Percentiles rank a stretch among this genome's conserved stretches.
phyloP scores from a whole-genome alignment of 2,329 filamentous ascomycete species.

The Colletotrichum abscissum region DNA sequence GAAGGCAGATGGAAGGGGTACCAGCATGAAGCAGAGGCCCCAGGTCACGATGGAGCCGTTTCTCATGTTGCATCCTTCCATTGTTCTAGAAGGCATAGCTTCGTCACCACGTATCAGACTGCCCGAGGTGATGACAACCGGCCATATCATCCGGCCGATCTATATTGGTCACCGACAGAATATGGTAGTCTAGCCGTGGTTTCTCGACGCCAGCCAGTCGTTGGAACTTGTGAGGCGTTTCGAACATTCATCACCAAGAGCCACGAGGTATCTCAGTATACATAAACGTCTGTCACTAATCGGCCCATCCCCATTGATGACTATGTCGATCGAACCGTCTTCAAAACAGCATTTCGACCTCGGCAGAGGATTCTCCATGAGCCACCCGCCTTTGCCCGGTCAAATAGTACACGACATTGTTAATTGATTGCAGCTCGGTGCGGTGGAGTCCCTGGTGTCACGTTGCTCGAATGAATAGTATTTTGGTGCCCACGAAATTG shows the following conservation, averaged over 20 bases:
- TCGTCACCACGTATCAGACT: conserved; percentile 20
- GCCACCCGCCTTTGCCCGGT: background rate
- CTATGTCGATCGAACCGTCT: conserved; percentile 19
- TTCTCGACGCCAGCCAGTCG: conserved; percentile 8
- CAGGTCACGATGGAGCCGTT: conserved; percentile 4
- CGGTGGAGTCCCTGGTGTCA: conserved; percentile 9
- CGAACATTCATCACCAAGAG: background rate
- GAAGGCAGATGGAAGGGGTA: conserved; percentile 13
- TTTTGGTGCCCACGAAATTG: conserved; percentile 24
- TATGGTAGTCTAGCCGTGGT: conserved; percentile 20
- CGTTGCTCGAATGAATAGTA: conserved; percentile 1
- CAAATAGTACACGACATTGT: background rate
- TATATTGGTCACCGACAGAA: conserved; percentile 22
- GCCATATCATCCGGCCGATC: conserved; percentile 11
- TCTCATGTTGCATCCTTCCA: conserved; percentile 1
- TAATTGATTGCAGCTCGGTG: conserved; percentile 4
- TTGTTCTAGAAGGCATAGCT: conserved; percentile 32
- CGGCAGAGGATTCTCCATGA: conserved; percentile 1
- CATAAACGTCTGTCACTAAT: conserved; percentile 5
- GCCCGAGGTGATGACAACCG: background rate
- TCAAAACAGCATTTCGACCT: conserved; percentile 17
- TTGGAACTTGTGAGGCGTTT: conserved; percentile 9
- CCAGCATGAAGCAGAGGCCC: conserved; percentile 24
- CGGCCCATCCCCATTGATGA: background rate
- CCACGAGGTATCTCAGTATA: background rate